Conservation (phyloP, 345 rosid species). For the Toxicodendron radicans region DNA sequence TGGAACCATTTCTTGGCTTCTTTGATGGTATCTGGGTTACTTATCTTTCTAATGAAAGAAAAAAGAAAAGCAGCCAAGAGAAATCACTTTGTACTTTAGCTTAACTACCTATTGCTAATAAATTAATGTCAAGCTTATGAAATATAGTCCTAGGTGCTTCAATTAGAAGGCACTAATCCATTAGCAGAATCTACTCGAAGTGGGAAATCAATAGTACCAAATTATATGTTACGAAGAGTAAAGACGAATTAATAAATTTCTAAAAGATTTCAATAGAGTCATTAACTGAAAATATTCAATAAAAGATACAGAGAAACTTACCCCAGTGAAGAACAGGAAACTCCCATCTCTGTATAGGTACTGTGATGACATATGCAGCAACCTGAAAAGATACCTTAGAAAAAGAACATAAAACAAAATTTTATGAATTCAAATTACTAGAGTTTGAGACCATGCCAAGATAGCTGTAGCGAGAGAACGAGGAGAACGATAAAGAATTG, state of each 20-base stretch:
- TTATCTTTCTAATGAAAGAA: background rate
- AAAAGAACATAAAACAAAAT: slow-evolving; percentile 7
- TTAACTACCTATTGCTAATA: background rate
- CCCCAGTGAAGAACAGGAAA: slow-evolving; percentile 87
- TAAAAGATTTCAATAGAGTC: background rate
- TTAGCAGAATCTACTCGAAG: background rate
- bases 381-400: slow-evolving; percentile 45
- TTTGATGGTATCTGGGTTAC: background rate
- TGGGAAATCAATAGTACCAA: background rate
- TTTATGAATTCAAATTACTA: background rate
- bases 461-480: slow-evolving; percentile 67
- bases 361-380: slow-evolving; percentile 65
- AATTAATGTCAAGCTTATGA: background rate
- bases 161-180: background rate
- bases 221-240: background rate
- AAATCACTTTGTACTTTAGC: background rate
- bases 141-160: background rate
- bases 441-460: slow-evolving; percentile 45
- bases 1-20: background rate
- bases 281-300: background rate
- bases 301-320: slow-evolving; percentile 33
- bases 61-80: background rate
- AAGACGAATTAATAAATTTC: background rate
- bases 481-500: slow-evolving; percentile 49
- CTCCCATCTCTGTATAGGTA: slow-evolving; percentile 66